phyloP scores from a whole-genome alignment of 108 stramenopile genomes.

The Thalassiosira profunda region DNA sequence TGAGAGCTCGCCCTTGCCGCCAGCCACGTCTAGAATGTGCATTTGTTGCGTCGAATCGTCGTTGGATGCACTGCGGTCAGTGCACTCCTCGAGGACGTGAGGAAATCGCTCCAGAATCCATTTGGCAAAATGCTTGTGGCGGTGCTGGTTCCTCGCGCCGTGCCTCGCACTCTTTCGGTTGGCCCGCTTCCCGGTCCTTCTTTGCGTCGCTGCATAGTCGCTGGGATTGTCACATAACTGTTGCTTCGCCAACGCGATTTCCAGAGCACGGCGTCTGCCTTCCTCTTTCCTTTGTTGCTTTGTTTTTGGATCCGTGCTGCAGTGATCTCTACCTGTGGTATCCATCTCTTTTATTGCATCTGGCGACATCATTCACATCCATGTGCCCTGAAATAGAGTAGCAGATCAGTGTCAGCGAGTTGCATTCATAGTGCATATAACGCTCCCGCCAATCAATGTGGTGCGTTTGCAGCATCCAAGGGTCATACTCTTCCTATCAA shows the following conservation, averaged over 20 bases:
- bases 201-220: not conserved
- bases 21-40: constrained; percentile 73
- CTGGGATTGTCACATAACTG: not conserved
- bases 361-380: not conserved
- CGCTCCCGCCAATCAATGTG: not conserved
- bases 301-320: too few species aligned
- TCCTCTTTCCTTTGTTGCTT: constrained; percentile 36
- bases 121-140: constrained; percentile 77
- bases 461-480: not conserved
- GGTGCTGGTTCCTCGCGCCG: constrained; percentile 85
- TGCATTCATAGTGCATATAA: not conserved
- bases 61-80: too few species aligned
- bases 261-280: constrained; percentile 22
- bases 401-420: not conserved
- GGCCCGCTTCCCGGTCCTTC: not conserved
- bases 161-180: constrained; percentile 60
- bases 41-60: too few species aligned
- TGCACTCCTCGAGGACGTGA: constrained; percentile 33
- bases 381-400: not conserved
- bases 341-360: too few species aligned
- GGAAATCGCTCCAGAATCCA: constrained; percentile 78
- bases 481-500: constrained; percentile 66
- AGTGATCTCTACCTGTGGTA: too few species aligned
- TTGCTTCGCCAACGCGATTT: constrained; percentile 30
- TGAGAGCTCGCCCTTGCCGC: constrained; percentile 89